phyloP scores from a whole-genome alignment of 208 protist genomes.

The Acanthamoeba triangularis region DNA sequence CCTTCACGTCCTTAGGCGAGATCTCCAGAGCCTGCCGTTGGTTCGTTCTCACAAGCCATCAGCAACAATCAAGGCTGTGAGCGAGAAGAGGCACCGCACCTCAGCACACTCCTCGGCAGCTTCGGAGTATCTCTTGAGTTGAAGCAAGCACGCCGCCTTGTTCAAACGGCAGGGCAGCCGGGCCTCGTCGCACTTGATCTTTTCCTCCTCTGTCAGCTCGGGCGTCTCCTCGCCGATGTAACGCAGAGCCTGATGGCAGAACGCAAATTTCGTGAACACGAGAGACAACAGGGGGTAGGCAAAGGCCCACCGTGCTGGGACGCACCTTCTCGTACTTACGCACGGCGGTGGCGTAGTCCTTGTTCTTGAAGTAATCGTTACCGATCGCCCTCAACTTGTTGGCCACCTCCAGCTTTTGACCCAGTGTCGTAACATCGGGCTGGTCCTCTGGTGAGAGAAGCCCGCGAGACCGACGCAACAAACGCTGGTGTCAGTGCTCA shows the following conservation, averaged over 20 bases:
- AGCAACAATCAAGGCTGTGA: background rate
- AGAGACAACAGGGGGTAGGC: background rate
- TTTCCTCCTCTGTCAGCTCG: constrained; percentile 15
- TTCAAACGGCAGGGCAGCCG: constrained; percentile 34
- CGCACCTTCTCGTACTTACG: constrained; percentile 79
- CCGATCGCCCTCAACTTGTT: constrained; percentile 77
- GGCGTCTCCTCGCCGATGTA: constrained; percentile 36
- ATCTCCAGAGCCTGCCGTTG: constrained; percentile 40
- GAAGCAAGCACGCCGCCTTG: constrained; percentile 48
- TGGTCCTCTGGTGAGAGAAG: constrained; percentile 66
- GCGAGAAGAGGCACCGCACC: background rate
- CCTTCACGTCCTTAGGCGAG: constrained; percentile 33
- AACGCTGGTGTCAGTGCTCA: background rate
- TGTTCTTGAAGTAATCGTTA: constrained; percentile 80
- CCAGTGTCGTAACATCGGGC: background rate
- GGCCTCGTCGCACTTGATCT: background rate
- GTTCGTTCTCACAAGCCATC: too few relatives aligned
- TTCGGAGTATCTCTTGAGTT: constrained; percentile 52
- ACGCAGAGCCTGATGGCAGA: background rate
- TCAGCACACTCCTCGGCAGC: background rate
- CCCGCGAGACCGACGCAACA: background rate
- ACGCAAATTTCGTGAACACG: background rate
- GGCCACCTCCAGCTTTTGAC: constrained; percentile 75
- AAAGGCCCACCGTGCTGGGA: too few relatives aligned
- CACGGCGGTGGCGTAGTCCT: constrained; percentile 68